Base-by-base conservation (phyloP, 2,329 filamentous ascomycete genomes). In the Microdochium bolleyi region DNA sequence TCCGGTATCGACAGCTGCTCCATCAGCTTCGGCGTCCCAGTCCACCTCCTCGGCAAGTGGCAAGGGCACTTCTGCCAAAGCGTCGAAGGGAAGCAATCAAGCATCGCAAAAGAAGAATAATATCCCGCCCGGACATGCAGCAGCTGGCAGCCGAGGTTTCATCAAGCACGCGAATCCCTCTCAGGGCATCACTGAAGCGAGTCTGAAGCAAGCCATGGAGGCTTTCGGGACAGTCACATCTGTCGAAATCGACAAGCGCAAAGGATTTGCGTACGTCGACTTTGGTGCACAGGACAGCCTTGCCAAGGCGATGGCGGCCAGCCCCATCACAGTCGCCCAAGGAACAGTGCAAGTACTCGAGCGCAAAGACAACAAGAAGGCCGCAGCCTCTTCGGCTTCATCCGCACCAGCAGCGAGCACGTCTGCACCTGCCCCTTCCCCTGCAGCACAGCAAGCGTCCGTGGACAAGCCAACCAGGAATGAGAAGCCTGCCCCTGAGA, bases 241-340 rank as follows among this genome's bases (percentile, higher is more conserved):
- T 58, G 89, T 96, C 19, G 92, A 96, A 61, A 92, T 97, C 52
- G 92, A 97, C 66, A 92, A 91, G 68, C 88, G 92, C 62, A 96
- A 96, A 68, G 91, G 91, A 0, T 95, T 96, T 62, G 92, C 91
- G 2, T 96, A 96, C 65, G 86, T 95, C 38, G 89, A 96, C 57
- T 97, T 96, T 71, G 79, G 81, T 10, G 84, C 90, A 22, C 78
- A 85, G 1, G 83, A 85, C 9, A 78, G 80, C 10, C 75, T 97
- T 24, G 81, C 82, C 61, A 90, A 88, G 62, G 92, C 92, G 4
- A 84, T 96, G 63, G 79, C 83, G 16, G 88, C 88, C 13, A 95
- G 90, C 63, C 89, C 89, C 0, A 79, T 96, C 27, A 74, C 86
- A 21, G 85, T 97, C 11, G 92, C 87, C 0, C 88, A 95, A 65